Evolutionary conservation across 2,329 filamentous ascomycete species (phyloP).

Genomic region (Claviceps capensis): DNA sequence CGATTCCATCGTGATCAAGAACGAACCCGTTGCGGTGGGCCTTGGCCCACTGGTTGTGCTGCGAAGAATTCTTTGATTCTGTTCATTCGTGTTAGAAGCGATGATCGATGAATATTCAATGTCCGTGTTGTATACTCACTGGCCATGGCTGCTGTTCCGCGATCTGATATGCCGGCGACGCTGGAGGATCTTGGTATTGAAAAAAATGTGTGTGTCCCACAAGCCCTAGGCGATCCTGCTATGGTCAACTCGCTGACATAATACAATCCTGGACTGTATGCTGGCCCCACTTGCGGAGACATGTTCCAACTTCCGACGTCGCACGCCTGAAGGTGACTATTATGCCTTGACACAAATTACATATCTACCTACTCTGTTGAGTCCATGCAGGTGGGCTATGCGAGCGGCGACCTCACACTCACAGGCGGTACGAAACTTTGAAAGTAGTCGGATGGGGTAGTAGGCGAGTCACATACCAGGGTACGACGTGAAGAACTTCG

Average conservation of each 20-base stretch:
- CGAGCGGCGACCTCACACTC: too few relatives aligned
- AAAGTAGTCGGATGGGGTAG: too few relatives aligned
- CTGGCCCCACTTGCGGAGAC: too few relatives aligned
- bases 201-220: constrained; percentile 5
- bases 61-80: constrained; percentile 99
- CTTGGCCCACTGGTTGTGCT: constrained; percentile 98
- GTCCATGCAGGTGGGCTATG: too few relatives aligned
- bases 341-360: too few relatives aligned
- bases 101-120: not conserved
- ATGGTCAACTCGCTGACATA: constrained; percentile 3
- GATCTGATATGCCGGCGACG: constrained; percentile 2
- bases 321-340: too few relatives aligned
- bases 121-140: constrained; percentile 1
- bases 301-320: too few relatives aligned
- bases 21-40: constrained; percentile 97
- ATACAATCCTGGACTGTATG: not conserved
- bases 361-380: too few relatives aligned
- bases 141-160: constrained; percentile 5
- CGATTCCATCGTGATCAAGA: constrained; percentile 1
- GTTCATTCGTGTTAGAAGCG: constrained; percentile 8
- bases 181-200: not conserved
- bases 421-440: too few relatives aligned
- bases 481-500: too few relatives aligned
- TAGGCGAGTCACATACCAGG: too few relatives aligned
- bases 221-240: constrained; percentile 13